These are phyloP conservation scores for Lentinus tigrinus DNA, from an alignment of 768 basidiomycete genomes.

Conservation along the genomic window DNA sequence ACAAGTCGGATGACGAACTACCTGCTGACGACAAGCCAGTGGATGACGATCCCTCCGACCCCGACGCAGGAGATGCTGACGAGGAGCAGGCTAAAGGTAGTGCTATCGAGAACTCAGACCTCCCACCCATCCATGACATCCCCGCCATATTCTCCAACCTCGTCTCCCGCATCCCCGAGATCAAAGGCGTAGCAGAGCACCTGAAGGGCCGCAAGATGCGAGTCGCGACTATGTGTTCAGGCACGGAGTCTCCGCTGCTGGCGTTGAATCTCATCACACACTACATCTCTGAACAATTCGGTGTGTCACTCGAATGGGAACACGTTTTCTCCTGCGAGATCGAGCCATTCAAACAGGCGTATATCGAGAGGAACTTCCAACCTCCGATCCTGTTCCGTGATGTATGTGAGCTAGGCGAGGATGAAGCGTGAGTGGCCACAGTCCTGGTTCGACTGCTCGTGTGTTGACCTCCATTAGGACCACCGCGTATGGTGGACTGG, in stretches of 20 bases:
- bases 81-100: constrained; percentile 35
- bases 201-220: constrained; percentile 81
- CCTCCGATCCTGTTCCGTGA: constrained; percentile 92
- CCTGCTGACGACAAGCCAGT: constrained; percentile 20
- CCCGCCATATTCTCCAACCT: constrained; percentile 78
- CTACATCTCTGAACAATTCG: constrained; percentile 67
- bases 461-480: constrained; percentile 46
- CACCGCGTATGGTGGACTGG: constrained; percentile 88
- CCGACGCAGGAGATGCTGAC: constrained; percentile 24
- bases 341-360: constrained; percentile 96
- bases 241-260: constrained; percentile 91
- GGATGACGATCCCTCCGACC: constrained; percentile 12
- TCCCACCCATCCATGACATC: constrained; percentile 75
- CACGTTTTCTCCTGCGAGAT: constrained; percentile 98
- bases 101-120: constrained; percentile 43
- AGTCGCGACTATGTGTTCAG: constrained; percentile 97
- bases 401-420: constrained; percentile 83
- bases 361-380: constrained; percentile 94
- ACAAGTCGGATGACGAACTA: too few relatives aligned
- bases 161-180: constrained; percentile 60
- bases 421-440: constrained; percentile 60
- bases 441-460: neutral
- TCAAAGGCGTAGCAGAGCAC: constrained; percentile 64
- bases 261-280: constrained; percentile 84
- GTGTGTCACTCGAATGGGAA: constrained; percentile 66